phyloP scores from a whole-genome alignment of 345 rosid species.

The Lagerstroemia speciosa region DNA sequence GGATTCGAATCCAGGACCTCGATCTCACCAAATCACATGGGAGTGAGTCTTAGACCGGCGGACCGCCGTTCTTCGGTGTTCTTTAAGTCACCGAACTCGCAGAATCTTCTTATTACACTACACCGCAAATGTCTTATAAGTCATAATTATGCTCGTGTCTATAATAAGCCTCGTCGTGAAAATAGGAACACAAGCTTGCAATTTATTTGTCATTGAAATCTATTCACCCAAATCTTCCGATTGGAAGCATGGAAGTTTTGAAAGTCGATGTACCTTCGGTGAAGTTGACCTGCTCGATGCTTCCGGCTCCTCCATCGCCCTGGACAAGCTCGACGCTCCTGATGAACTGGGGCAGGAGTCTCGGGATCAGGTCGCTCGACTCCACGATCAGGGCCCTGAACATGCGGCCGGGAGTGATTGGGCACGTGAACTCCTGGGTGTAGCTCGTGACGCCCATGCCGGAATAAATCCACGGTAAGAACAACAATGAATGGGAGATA shows the following conservation, averaged over 20 bases:
- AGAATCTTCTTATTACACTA: no score
- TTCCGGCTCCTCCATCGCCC: constrained; percentile 33
- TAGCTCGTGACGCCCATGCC: constrained; percentile 18
- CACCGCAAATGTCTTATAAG: no score
- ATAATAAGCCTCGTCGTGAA: no score
- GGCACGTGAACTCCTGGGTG: constrained; percentile 17
- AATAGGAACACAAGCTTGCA: no score
- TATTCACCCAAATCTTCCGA: no score
- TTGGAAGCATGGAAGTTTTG: no score
- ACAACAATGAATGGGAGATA: neutral
- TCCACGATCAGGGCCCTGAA: constrained; percentile 27
- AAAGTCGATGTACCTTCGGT: constrained; percentile 17
- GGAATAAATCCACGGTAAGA: neutral
- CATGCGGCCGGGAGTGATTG: constrained; percentile 20
- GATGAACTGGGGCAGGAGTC: constrained; percentile 20
- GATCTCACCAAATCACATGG: no score
- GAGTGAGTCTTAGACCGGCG: no score
- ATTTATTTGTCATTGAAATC: no score
- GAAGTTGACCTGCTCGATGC: constrained; percentile 22
- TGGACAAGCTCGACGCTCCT: constrained; percentile 12
- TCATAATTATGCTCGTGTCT: no score
- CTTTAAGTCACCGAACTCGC: neutral
- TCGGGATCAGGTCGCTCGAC: constrained; percentile 11
- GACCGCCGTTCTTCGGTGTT: no score
- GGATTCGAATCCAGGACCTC: no score